Evolutionary conservation across 768 basidiomycete species (phyloP), one percentile per base, ranked within the genome.

Genomic region (Sporobolomyces phaffii): DNA sequence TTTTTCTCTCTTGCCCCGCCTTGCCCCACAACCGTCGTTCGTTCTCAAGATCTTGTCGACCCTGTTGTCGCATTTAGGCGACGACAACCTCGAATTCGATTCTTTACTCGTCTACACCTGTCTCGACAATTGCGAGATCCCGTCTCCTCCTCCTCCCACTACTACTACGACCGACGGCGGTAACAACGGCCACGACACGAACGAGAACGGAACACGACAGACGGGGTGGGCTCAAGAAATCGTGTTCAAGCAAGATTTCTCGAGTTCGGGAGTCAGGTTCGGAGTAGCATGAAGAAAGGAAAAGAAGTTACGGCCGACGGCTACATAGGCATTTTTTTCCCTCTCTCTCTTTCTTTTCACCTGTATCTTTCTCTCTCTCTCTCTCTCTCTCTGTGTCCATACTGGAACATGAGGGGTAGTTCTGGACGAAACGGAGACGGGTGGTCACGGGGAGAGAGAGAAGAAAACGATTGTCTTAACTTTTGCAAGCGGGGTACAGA

Each of bases 61-160:
- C 18, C 38, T 74, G 24, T 51, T 74, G 36, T 38, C 65, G n/a
- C 64, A 45, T n/a, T 54, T 74, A 18, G 38, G 38, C 17, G 28
- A 57, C 2, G 69, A 73, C 43, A 62, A 73, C 50, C 20, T 73
- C 43, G 60, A 69, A 38, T 61, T 70, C n/a, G 74, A 73, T 53
- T 61, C 67, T 4, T 47, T 74, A 5, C 62, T 69, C 18, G 68
- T 73, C 40, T 74, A 73, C 53, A 73, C 73, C 2, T 73, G 71
- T 56, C 15, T 50, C 24, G 40, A 47, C 31, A 60, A 72, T 50
- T 68, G 64, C 49, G 31, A 43, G 49, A 64, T 68, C 34, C 52
- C 61, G 28, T n/a, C 52, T n/a, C 34, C 60, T 18, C 17, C 49
- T 33, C 31, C n/a, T n/a, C n/a, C n/a, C n/a, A n/a, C n/a, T n/a